A percentile compares a stretch with the other conserved stretches of the same genome.
phyloP scores from a whole-genome alignment of 2,329 filamentous ascomycete genomes.

The Talaromyces islandicus region DNA sequence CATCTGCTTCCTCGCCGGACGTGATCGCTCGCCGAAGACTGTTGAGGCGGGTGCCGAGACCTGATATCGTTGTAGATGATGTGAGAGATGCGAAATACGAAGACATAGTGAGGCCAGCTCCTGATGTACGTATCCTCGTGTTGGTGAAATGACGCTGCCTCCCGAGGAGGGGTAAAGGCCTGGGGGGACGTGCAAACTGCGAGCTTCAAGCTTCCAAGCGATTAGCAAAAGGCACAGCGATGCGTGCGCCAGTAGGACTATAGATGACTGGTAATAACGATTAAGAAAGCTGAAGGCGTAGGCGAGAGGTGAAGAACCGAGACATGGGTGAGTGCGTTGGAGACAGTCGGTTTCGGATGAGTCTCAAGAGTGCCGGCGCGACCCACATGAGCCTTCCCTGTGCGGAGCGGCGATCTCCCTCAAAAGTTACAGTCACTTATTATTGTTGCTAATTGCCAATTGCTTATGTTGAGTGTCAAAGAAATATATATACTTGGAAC shows the following conservation, averaged over 20 bases:
- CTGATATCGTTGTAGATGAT: slow-evolving; percentile 41
- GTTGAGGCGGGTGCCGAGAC: slow-evolving; percentile 52
- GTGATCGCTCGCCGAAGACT: slow-evolving; percentile 47
- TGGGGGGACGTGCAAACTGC: not conserved
- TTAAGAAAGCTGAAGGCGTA: not conserved
- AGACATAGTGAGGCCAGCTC: slow-evolving; percentile 50
- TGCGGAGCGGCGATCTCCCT: not conserved
- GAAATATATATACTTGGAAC: too few species aligned
- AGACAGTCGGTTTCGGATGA: not conserved
- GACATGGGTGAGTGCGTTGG: not conserved
- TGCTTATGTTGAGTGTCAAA: not conserved
- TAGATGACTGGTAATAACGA: not conserved
- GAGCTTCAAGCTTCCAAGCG: not conserved
- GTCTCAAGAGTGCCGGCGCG: not conserved
- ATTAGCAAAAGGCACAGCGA: not conserved
- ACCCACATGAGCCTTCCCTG: not conserved
- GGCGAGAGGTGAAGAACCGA: not conserved
- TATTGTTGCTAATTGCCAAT: not conserved
- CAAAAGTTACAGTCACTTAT: not conserved
- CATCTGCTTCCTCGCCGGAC: slow-evolving; percentile 36
- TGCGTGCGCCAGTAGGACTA: not conserved
- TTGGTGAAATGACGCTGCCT: not conserved
- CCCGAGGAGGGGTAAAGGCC: slow-evolving; percentile 4
- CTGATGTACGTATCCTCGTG: not conserved
- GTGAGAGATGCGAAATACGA: slow-evolving; percentile 72